Evolutionary conservation across 2,329 filamentous ascomycete species (phyloP), one percentile per base, ranked within the genome.

Genomic region (Cercospora brassicicola): DNA sequence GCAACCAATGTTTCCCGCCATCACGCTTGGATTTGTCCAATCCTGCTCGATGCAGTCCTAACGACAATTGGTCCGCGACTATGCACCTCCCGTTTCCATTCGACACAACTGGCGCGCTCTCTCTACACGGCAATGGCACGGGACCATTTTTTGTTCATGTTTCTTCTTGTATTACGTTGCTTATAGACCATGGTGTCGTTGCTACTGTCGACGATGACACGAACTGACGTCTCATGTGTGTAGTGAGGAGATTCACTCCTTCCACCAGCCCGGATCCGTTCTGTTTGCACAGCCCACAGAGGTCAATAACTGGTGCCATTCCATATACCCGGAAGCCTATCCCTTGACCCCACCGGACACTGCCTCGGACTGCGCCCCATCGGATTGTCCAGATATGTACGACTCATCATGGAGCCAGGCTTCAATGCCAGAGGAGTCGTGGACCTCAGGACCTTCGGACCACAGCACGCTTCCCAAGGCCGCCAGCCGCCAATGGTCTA

Each of bases 291-390:
- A 76, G 36, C 72, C 73, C n/a, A 67, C 72, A 33, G 73, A 75
- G 65, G 72, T 76, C 59, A 73, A 75, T 56, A 65, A 72, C 65
- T 78, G 75, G 76, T 75, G 72, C 67, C 74, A 76, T 56, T 74
- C 75, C 59, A 66, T 76, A 26, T 66, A 73, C 15, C 70, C 67
- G 65, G 70, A 72, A 45, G 69, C 39, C 18, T 69, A 73, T n/a
- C 74, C 75, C 33, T 68, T 74, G 30, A 76, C 75, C 39, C 75
- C 76, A 55, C 74, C 76, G 73, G 76, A 77, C 33, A 74, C 74
- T 57, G 73, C 67, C 62, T 77, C 74, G 66, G 75, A 77, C 55
- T 76, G 72, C 66, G 63, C 72, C 63, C 55, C 65, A 1, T 77
- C 74, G 33, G 76, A 77, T 42, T 73, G 68, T 62, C 64, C 69